phyloP scores from a whole-genome alignment of 2,329 filamentous ascomycete genomes.

The Penicillium aurantiogriseum region DNA sequence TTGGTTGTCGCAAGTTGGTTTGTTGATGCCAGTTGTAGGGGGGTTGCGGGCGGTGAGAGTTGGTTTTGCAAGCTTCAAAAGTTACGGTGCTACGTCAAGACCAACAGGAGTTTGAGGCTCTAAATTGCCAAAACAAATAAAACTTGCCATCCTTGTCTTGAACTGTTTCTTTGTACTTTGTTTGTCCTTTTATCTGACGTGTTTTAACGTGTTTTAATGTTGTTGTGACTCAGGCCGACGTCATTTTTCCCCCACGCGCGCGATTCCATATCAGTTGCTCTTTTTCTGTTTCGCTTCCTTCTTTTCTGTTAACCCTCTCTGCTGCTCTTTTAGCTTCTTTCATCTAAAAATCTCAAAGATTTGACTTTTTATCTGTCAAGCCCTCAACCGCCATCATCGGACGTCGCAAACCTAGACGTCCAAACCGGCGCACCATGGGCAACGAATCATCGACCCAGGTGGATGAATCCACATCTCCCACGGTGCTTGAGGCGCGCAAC shows the following conservation, averaged over 20 bases:
- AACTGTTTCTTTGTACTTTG: neutral
- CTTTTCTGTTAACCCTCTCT: neutral
- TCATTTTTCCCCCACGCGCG: constrained; percentile 14
- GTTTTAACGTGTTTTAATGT: neutral
- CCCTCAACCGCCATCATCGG: constrained; percentile 18
- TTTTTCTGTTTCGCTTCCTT: neutral
- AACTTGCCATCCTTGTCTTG: neutral
- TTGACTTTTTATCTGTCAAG: neutral
- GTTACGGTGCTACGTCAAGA: neutral
- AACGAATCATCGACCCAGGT: constrained; percentile 73
- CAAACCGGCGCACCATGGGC: constrained; percentile 61
- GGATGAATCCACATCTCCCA: constrained; percentile 62
- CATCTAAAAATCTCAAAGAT: neutral
- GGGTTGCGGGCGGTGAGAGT: constrained; percentile 16
- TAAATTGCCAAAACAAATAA: neutral
- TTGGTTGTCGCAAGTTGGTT: neutral
- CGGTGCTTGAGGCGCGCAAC: constrained; percentile 65
- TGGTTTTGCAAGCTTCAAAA: constrained; percentile 3
- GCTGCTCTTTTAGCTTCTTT: neutral
- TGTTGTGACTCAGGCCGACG: constrained; percentile 11
- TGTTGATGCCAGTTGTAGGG: constrained; percentile 17
- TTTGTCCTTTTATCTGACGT: neutral
- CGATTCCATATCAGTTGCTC: constrained; percentile 3
- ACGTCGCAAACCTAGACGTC: constrained; percentile 24
- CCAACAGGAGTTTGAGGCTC: neutral